Evolutionary conservation across 345 rosid genomes (phyloP), one percentile per base, ranked within the genome.

Genomic region (Brassica rapa): DNA sequence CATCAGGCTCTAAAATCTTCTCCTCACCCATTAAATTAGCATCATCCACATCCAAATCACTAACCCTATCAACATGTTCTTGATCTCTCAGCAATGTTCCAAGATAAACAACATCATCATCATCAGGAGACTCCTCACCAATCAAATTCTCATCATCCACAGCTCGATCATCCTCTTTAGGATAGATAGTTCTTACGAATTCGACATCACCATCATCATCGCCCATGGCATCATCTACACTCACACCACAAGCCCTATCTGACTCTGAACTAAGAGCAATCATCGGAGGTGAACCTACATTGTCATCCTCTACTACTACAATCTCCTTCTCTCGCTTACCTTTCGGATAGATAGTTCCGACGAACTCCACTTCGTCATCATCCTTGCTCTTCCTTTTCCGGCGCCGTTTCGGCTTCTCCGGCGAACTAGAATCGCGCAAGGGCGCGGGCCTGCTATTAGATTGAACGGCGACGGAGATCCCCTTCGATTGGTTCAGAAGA

Each of bases 201-300:
- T 12, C 71, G 8, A 59, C 62, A 24, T 4, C 64, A 14, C 46
- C 82, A 4, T 63, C 70, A 32, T 32, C 21, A 21, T 39, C 41
- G 41, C 41, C 39, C 39, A 35, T 35, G 8, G 39, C 14, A 39
- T 39, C 46, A 39, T 39, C 46, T 39, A 39, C 46, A 39, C 12
- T 39, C 12, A 39, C 12, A 3, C 46, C 46, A 39, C 46, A 1
- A 8, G 41, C 41, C 41, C 41, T 35, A 35, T 35, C 14, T 10
- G 46, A 35, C 11, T 66, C 71, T 35, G 59, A 55, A 30, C 71
- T 49, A 65, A 67, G 63, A 78, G 73, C 12, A 14, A 30, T 49
- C 55, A 43, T 62, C 35, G 51, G 8, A 64, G 65, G 2, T 43
- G 73, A 66, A 51, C 41, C 62, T 1, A 46, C 53, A 72, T 66